Evolutionary conservation across 129 eudicot genomes (phyloP).

Genomic region (Ambrosia trifida): DNA sequence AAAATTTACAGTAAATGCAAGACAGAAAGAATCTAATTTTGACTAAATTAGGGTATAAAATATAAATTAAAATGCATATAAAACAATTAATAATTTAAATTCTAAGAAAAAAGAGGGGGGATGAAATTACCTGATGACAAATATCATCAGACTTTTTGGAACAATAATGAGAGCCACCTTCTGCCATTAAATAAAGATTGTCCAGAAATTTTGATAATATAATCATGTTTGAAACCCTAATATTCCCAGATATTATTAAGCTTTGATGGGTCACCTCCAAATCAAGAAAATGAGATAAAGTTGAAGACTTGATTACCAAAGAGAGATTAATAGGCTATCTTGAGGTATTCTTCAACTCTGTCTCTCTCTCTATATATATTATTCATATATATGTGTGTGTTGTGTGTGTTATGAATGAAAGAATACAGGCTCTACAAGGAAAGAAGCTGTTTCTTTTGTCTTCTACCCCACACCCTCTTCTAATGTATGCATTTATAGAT

Average conservation of each 20-base stretch:
- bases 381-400: not conserved
- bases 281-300: slow-evolving; percentile 6
- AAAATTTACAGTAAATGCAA: not conserved
- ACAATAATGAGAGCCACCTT: slow-evolving; percentile 90
- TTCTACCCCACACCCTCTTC: slow-evolving; percentile 21
- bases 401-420: slow-evolving; percentile 27
- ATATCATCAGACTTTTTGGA: slow-evolving; percentile 78
- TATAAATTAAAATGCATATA: not conserved
- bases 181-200: slow-evolving; percentile 55
- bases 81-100: not conserved
- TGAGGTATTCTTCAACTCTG: not conserved
- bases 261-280: not conserved
- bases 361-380: not conserved
- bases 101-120: not conserved
- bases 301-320: not conserved
- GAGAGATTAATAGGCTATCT: too few species aligned
- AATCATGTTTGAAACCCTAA: slow-evolving; percentile 40
- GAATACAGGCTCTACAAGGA: slow-evolving; percentile 42
- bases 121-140: slow-evolving; percentile 29
- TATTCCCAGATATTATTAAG: not conserved
- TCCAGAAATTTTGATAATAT: slow-evolving; percentile 56
- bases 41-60: slow-evolving; percentile 12
- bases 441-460: slow-evolving; percentile 59
- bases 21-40: not conserved
- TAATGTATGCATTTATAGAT: slow-evolving; percentile 5